Conservation (phyloP, 305 asterid genomes). For the Plantago coronopus region DNA sequence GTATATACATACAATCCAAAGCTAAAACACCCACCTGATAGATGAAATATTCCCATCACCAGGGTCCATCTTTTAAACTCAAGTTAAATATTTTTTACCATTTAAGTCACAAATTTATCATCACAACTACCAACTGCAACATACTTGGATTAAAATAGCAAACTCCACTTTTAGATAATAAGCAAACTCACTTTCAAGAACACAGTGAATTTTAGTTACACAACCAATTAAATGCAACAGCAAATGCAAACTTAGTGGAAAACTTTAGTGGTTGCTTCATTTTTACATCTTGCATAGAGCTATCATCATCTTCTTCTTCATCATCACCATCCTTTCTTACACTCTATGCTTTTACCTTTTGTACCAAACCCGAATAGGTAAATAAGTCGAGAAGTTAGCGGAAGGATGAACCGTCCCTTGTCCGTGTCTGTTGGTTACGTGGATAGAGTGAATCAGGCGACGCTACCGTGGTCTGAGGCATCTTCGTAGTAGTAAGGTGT, state of each 20-base stretch:
- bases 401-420: conserved; percentile 12
- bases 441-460: conserved; percentile 37
- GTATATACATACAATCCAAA: too few species aligned
- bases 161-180: conserved; percentile 19
- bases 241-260: conserved; percentile 16
- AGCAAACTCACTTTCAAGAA: conserved; percentile 20
- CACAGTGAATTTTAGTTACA: conserved; percentile 29
- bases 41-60: conserved; percentile 5
- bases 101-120: conserved; percentile 32
- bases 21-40: not conserved
- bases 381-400: conserved; percentile 15
- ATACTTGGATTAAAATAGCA: conserved; percentile 15
- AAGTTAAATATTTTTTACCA: conserved; percentile 24
- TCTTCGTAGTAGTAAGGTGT: conserved; percentile 81
- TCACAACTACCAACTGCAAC: conserved; percentile 28
- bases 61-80: not conserved
- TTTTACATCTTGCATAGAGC: conserved; percentile 24
- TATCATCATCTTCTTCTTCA: conserved; percentile 19
- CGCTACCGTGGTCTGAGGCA: conserved; percentile 65
- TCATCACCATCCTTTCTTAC: not conserved
- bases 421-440: conserved; percentile 2
- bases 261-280: conserved; percentile 28
- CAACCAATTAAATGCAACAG: conserved; percentile 16
- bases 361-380: not conserved
- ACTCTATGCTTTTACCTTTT: not conserved